These are phyloP conservation scores for Ophiocordyceps unilateralis DNA, from an alignment of 2,329 filamentous ascomycete genomes.

Conservation along the genomic window DNA sequence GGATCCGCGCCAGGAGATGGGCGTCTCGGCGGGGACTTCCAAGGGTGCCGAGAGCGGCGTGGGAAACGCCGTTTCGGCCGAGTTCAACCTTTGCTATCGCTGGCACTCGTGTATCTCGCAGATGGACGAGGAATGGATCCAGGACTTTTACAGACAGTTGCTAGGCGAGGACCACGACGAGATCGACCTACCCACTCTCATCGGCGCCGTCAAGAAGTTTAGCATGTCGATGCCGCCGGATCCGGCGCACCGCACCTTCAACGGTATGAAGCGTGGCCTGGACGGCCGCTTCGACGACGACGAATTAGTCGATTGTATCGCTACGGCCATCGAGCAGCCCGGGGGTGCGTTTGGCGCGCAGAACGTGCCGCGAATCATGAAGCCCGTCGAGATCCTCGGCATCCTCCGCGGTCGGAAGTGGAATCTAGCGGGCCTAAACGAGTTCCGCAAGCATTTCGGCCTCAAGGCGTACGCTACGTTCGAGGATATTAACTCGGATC, in stretches of 20 bases:
- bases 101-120: constrained; percentile 65
- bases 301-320: constrained; percentile 54
- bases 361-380: constrained; percentile 57
- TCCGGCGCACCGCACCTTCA: constrained; percentile 52
- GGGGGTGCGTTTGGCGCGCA: constrained; percentile 57
- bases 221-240: constrained; percentile 45
- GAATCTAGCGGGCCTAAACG: constrained; percentile 65
- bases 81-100: constrained; percentile 78
- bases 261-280: constrained; percentile 41
- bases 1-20: constrained; percentile 56
- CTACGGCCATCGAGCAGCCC: constrained; percentile 56
- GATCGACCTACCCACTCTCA: constrained; percentile 42
- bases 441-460: constrained; percentile 70
- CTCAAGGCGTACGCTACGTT: constrained; percentile 62
- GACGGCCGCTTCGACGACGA: constrained; percentile 61
- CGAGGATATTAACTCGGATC: constrained; percentile 70
- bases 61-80: constrained; percentile 70
- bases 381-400: constrained; percentile 61
- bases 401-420: constrained; percentile 63
- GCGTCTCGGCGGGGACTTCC: constrained; percentile 32
- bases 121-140: constrained; percentile 66
- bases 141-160: constrained; percentile 46
- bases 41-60: constrained; percentile 50
- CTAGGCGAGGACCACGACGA: constrained; percentile 37
- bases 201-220: constrained; percentile 44